Percentiles rank a stretch among this genome's conserved stretches.
Conservation (phyloP, 306 rosid genomes). For the Begonia fuchsioides region DNA sequence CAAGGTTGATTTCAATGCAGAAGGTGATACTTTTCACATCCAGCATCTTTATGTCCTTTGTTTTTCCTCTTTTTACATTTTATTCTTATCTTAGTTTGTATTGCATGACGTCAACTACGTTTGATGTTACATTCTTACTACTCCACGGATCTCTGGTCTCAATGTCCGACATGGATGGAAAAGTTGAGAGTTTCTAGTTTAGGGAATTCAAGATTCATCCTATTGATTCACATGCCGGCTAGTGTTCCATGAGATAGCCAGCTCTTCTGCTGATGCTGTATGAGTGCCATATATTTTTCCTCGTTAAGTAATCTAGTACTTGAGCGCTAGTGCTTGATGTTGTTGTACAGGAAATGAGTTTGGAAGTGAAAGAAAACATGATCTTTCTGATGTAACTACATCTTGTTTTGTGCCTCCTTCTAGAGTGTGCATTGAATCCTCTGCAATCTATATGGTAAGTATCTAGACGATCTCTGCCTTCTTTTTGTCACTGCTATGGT, state of each 20-base stretch:
- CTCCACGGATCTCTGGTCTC: slow-evolving; percentile 3
- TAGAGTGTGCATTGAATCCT: slow-evolving; percentile 21
- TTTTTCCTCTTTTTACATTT: too few relatives aligned
- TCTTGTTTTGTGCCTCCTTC: slow-evolving; percentile 20
- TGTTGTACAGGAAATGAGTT: slow-evolving; percentile 20
- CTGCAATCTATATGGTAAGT: slow-evolving; percentile 35
- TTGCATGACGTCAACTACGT: slow-evolving; percentile 1
- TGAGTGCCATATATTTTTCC: slow-evolving; percentile 4
- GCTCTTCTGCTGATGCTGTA: slow-evolving; percentile 25
- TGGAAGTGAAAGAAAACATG: slow-evolving; percentile 26
- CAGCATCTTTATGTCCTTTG: too few relatives aligned
- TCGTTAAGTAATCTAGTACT: slow-evolving; percentile 5
- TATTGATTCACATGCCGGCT: slow-evolving; percentile 15
- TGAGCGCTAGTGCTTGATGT: slow-evolving; percentile 10
- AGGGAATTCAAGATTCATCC: slow-evolving; percentile 12
- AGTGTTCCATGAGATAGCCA: slow-evolving; percentile 17
- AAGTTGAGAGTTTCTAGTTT: slow-evolving; percentile 12
- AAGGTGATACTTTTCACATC: too few relatives aligned
- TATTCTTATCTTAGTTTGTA: too few relatives aligned
- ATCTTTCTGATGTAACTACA: slow-evolving; percentile 29
- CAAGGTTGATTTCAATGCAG: slow-evolving; percentile 21
- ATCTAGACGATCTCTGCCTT: not conserved
- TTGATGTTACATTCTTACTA: not conserved
- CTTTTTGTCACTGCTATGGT: not conserved
- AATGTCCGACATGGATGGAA: slow-evolving; percentile 15